A percentile compares a stretch with the other conserved stretches of the same genome.
Conservation (phyloP, 163 green algal genomes). For the Prototheca wickerhamii region DNA sequence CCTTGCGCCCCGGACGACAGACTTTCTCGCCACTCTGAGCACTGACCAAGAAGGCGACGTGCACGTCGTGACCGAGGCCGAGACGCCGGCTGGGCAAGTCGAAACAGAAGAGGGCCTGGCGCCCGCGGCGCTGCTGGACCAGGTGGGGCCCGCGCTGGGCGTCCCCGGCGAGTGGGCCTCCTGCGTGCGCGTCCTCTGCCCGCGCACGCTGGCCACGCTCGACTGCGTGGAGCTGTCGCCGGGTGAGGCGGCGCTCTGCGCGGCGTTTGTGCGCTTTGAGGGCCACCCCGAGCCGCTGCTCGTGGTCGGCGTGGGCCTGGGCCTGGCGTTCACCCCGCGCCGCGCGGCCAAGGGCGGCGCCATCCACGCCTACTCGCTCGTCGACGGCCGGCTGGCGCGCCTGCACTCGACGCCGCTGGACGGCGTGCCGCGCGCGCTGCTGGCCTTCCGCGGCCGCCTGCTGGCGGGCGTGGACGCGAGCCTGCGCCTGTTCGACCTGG, state of each 20-base stretch:
- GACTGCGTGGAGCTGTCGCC: constrained; percentile 66
- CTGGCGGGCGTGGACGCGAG: constrained; percentile 76
- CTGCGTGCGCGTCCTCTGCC: constrained; percentile 83
- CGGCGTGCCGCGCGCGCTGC: constrained; percentile 68
- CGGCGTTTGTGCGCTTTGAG: constrained; percentile 51
- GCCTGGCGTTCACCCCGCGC: constrained; percentile 72
- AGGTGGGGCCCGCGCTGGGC: constrained; percentile 69
- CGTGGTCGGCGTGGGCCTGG: constrained; percentile 75
- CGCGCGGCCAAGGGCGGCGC: constrained; percentile 31
- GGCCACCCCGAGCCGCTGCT: constrained; percentile 43
- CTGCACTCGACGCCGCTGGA: constrained; percentile 85
- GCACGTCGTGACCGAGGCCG: too few species aligned
- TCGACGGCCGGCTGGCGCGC: constrained; percentile 62
- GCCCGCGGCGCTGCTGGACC: constrained; percentile 57
- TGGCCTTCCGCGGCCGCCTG: constrained; percentile 77
- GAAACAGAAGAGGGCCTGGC: too few species aligned
- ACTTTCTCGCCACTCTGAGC: too few species aligned
- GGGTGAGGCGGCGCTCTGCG: constrained; percentile 62
- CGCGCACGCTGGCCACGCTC: constrained; percentile 32
- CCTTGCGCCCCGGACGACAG: too few species aligned
- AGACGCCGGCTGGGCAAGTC: too few species aligned
- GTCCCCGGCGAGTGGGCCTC: constrained; percentile 73
- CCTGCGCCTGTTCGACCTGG: constrained; percentile 87
- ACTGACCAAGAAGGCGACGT: too few species aligned
- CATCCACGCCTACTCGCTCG: constrained; percentile 56